phyloP scores from a whole-genome alignment of 225 moss, liverwort and hornwort genomes.

The Polytrichum formosum region DNA sequence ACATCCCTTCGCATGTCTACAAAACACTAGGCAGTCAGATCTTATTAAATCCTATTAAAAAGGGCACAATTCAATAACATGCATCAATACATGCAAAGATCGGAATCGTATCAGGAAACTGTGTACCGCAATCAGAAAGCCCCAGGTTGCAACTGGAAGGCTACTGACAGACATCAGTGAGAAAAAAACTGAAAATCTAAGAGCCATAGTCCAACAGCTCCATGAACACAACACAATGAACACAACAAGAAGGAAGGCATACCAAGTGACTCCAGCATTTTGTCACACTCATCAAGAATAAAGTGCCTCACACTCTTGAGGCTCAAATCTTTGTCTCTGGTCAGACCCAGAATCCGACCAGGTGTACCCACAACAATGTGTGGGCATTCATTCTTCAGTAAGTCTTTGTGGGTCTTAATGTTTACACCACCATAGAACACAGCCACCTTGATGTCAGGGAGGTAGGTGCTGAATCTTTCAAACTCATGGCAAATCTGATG shows the following conservation, averaged over 20 bases:
- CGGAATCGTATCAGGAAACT: too few species aligned
- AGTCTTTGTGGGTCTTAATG: constrained; percentile 64
- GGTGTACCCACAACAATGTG: constrained; percentile 71
- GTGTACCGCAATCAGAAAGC: too few species aligned
- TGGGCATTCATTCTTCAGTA: constrained; percentile 63
- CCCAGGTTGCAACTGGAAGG: too few species aligned
- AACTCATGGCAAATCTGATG: constrained; percentile 68
- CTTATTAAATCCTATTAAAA: too few species aligned
- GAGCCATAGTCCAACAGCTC: too few species aligned
- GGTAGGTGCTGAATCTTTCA: constrained; percentile 64
- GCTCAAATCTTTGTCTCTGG: constrained; percentile 63
- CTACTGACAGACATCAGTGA: too few species aligned
- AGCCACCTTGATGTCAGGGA: constrained; percentile 63
- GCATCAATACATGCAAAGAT: too few species aligned
- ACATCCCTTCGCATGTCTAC: constrained; percentile 71
- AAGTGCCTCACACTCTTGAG: constrained; percentile 70
- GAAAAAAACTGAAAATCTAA: too few species aligned
- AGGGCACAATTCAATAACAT: too few species aligned
- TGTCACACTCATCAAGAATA: constrained; percentile 69
- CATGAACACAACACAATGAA: background rate
- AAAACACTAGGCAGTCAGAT: constrained; percentile 22
- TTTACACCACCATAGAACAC: constrained; percentile 69
- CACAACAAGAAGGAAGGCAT: constrained; percentile 10
- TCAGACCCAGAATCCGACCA: constrained; percentile 55
- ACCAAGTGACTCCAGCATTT: constrained; percentile 71